Conservation (phyloP, 2,329 filamentous ascomycete species). For the Penicillium paneum region DNA sequence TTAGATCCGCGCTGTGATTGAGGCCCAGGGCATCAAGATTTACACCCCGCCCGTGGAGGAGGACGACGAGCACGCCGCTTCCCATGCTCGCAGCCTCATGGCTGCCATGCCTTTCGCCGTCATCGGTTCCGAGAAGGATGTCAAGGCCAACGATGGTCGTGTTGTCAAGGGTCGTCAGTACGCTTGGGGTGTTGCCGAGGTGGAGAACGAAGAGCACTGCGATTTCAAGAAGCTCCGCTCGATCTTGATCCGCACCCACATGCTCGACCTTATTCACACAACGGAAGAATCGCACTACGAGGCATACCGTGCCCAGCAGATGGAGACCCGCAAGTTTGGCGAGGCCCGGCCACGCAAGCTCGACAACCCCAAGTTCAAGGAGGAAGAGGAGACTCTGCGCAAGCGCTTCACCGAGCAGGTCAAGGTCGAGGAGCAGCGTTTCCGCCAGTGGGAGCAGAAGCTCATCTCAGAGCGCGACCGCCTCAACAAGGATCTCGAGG, state of each 20-base stretch:
- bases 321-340: conserved; percentile 99
- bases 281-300: conserved; percentile 99
- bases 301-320: conserved; percentile 97
- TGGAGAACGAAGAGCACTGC: conserved; percentile 99
- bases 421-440: conserved; percentile 99
- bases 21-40: conserved; percentile 99
- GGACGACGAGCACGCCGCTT: conserved; percentile 92
- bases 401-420: conserved; percentile 99
- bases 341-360: conserved; percentile 96
- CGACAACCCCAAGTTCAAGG: conserved; percentile 99
- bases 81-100: conserved; percentile 92
- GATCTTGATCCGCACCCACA: conserved; percentile 97
- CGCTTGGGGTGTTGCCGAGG: conserved; percentile 98
- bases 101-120: conserved; percentile 98
- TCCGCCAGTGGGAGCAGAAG: conserved; percentile 99
- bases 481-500: conserved; percentile 99
- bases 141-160: conserved; percentile 91
- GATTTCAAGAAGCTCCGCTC: conserved; percentile 99
- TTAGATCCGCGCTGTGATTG: conserved; percentile 89
- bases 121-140: conserved; percentile 98
- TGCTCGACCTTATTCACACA: conserved; percentile 99
- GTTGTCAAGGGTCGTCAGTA: conserved; percentile 99
- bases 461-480: conserved; percentile 97
- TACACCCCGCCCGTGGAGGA: conserved; percentile 98
- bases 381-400: conserved; percentile 95